Evolutionary conservation across 106 monocot genomes (phyloP), one percentile per base, ranked within the genome.

Genomic region (Dactylorhiza incarnata): DNA sequence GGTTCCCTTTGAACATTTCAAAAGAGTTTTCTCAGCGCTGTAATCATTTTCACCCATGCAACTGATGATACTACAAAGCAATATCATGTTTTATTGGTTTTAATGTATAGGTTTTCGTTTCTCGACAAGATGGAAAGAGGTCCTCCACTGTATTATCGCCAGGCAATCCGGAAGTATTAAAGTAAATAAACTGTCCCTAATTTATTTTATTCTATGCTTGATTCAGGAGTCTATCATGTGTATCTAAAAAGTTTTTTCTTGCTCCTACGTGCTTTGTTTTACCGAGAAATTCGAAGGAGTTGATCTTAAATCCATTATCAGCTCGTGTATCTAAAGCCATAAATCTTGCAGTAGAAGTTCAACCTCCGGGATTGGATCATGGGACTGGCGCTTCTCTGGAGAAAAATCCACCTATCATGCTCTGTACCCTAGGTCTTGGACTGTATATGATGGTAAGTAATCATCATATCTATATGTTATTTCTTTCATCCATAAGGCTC

Each of bases 351-450:
- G 91, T 76, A 48, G 49, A 79, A 87, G 76, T 79, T 56, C 67
- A 74, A 65, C n/a, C 48, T 86, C 89, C 25, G 95, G 92, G 68
- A 84, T 88, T 83, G 83, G 79, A 76, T 88, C 95, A 49, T 95
- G 95, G 95, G 88, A 90, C 78, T 95, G 95, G 95, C 87, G 90
- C 48, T 68, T 88, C 29, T 85, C 46, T 47, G 92, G 88, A 48
- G 92, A 37, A 37, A 37, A 37, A 37, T 37, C 37, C 37, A 37
- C 37, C 37, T 37, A 37, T 37, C 37, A 37, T 87, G 92, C 86
- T 73, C 48, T 95, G 62, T 95, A 83, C 82, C 95, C 95, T 52
- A 92, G 95, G 68, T 74, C 95, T 5, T 95, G 95, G 95, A 90
- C 92, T 47, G 75, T 95, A 45, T 95, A 90, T 78, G 81, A 92